phyloP scores from a whole-genome alignment of 2,329 filamentous ascomycete species.

The Metarhizium guizhouense region DNA sequence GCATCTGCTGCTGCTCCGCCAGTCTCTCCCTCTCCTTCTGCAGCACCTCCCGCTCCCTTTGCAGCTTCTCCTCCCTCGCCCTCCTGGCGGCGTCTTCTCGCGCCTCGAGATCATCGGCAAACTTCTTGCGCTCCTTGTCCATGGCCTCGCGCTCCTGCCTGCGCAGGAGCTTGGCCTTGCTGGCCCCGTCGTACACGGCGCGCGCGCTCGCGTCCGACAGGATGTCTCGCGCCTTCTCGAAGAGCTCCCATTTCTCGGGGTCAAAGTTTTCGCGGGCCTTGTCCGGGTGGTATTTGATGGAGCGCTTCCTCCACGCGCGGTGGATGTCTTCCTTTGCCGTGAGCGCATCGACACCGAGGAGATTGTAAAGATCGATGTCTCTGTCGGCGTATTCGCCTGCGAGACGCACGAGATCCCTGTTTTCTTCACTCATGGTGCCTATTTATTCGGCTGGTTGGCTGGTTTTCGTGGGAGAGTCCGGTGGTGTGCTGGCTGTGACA shows the following conservation, averaged over 20 bases:
- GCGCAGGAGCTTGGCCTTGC: conserved; percentile 61
- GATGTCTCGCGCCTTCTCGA: conserved; percentile 80
- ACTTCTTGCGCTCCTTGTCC: conserved; percentile 60
- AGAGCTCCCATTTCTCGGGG: conserved; percentile 72
- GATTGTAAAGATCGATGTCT: conserved; percentile 67
- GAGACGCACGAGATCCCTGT: conserved; percentile 41
- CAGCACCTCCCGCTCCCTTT: conserved; percentile 23
- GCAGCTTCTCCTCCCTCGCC: conserved; percentile 40
- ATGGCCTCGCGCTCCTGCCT: conserved; percentile 64
- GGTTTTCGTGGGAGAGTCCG: background rate
- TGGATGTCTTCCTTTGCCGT: conserved; percentile 66
- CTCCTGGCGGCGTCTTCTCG: conserved; percentile 60
- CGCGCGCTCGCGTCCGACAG: conserved; percentile 63
- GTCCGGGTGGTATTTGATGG: conserved; percentile 89
- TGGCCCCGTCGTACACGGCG: conserved; percentile 67
- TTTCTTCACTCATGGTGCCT: conserved; percentile 24
- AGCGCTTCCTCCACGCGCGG: conserved; percentile 74
- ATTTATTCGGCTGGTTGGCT: background rate
- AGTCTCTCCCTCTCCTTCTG: conserved; percentile 28
- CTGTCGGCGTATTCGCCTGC: conserved; percentile 51
- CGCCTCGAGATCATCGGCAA: conserved; percentile 80
- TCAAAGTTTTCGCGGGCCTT: conserved; percentile 72
- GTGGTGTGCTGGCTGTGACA: background rate
- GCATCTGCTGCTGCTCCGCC: conserved; percentile 27
- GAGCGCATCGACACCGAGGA: conserved; percentile 59